Conservation (phyloP, 2,329 filamentous ascomycete genomes). For the Alternaria rosae region DNA sequence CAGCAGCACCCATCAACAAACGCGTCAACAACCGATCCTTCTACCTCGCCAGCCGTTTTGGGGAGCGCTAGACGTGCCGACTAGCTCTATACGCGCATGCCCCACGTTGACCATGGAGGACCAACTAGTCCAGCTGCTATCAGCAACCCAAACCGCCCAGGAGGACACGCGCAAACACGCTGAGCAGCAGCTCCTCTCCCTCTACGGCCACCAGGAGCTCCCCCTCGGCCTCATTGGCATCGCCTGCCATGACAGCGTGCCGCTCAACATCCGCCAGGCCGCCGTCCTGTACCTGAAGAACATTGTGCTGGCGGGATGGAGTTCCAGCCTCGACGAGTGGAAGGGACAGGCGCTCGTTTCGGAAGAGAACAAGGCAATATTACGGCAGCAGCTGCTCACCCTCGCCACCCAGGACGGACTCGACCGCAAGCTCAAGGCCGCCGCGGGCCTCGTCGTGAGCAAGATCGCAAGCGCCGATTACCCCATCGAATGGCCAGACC, state of each 20-base stretch:
- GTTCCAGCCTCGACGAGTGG: conserved; percentile 74
- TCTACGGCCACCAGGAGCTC: conserved; percentile 73
- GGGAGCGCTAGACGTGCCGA: conserved; percentile 39
- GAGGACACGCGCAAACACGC: conserved; percentile 83
- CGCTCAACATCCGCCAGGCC: conserved; percentile 79
- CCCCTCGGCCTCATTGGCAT: conserved; percentile 82
- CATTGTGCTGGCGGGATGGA: conserved; percentile 88
- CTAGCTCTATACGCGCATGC: conserved; percentile 36
- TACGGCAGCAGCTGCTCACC: conserved; percentile 78
- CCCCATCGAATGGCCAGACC: conserved; percentile 90
- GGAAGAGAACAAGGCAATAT: conserved; percentile 74
- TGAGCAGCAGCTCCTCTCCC: conserved; percentile 79
- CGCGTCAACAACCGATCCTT: conserved; percentile 22
- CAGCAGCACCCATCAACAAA: conserved; percentile 31
- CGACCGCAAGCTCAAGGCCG: conserved; percentile 85
- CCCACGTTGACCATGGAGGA: conserved; percentile 74
- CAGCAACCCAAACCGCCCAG: conserved; percentile 80
- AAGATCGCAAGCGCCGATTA: conserved; percentile 95
- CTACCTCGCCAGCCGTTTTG: conserved; percentile 20
- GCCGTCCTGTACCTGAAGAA: conserved; percentile 81
- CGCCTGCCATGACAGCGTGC: conserved; percentile 76
- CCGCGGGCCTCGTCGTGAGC: conserved; percentile 88
- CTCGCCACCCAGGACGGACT: conserved; percentile 75
- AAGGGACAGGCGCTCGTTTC: conserved; percentile 71
- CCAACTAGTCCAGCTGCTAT: conserved; percentile 86